Evolutionary conservation across 2,329 filamentous ascomycete species (phyloP).

Genomic region (Mycosphaerella sp.): DNA sequence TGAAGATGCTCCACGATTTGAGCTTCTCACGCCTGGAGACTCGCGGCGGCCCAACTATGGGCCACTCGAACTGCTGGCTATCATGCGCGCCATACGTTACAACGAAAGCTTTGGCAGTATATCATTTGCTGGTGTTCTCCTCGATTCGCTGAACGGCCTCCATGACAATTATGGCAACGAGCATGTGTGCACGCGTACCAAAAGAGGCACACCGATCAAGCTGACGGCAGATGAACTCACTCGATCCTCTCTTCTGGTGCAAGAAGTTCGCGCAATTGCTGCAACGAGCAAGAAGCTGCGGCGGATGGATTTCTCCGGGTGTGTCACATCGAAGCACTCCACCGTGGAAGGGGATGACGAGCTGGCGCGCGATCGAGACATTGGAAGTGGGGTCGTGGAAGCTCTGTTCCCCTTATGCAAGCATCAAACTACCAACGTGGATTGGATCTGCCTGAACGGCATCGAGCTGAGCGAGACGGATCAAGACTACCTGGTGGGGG

Average conservation of each 20-base stretch:
- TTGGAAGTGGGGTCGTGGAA: slow-evolving; percentile 63
- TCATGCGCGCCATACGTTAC: slow-evolving; percentile 64
- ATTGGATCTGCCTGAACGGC: slow-evolving; percentile 64
- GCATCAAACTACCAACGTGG: slow-evolving; percentile 60
- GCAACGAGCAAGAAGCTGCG: slow-evolving; percentile 59
- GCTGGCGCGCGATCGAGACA: slow-evolving; percentile 45
- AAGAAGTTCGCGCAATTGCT: slow-evolving; percentile 62
- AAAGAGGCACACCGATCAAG: slow-evolving; percentile 49
- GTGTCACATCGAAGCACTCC: slow-evolving; percentile 50
- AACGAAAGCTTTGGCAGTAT: slow-evolving; percentile 64
- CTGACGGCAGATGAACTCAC: slow-evolving; percentile 50
- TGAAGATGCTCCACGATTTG: slow-evolving; percentile 63
- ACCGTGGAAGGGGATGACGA: slow-evolving; percentile 39
- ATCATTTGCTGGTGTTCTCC: slow-evolving; percentile 58
- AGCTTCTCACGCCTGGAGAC: slow-evolving; percentile 53
- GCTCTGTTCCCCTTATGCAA: slow-evolving; percentile 63
- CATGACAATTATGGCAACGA: slow-evolving; percentile 57
- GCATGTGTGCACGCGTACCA: slow-evolving; percentile 55
- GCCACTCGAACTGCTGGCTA: slow-evolving; percentile 58
- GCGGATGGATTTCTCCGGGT: slow-evolving; percentile 60
- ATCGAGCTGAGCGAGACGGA: slow-evolving; percentile 66
- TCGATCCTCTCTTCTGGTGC: slow-evolving; percentile 55
- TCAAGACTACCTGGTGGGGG: slow-evolving; percentile 60
- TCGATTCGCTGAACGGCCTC: slow-evolving; percentile 59
- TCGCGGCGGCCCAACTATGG: slow-evolving; percentile 51